A percentile compares a stretch with the other conserved stretches of the same genome.
Conservation (phyloP, 345 rosid genomes). For the Linum tenue region DNA sequence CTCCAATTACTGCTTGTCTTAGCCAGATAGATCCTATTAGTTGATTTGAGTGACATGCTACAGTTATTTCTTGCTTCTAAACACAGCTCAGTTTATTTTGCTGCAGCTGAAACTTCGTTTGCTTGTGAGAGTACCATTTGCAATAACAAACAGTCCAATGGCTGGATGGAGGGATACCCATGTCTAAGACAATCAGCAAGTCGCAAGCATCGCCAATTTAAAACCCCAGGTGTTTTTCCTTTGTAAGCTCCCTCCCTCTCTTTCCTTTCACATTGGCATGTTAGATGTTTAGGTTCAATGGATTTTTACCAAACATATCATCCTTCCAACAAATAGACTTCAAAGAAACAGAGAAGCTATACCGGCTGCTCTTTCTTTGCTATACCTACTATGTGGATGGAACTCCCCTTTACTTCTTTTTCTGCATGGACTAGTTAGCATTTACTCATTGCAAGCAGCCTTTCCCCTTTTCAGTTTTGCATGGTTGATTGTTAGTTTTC, state of each 20-base stretch:
- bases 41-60: neutral
- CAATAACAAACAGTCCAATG: conserved; percentile 9
- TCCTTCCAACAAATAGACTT: no score
- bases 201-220: conserved; percentile 14
- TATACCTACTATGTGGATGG: neutral
- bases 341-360: neutral
- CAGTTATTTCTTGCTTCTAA: neutral
- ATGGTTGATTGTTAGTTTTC: neutral
- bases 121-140: conserved; percentile 20
- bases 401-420: neutral
- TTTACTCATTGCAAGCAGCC: no score
- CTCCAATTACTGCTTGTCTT: no score
- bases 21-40: neutral
- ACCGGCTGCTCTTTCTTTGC: neutral
- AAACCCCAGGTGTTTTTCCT: conserved; percentile 22
- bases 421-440: neutral
- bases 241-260: conserved; percentile 24
- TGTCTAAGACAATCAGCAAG: conserved; percentile 26
- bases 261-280: neutral
- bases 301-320: neutral
- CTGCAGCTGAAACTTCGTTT: conserved; percentile 31
- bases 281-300: neutral
- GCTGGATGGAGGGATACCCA: conserved; percentile 18
- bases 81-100: neutral
- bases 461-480: no score